Evolutionary conservation across 2,329 filamentous ascomycete genomes (phyloP), one percentile per base, ranked within the genome.

Genomic region (Cryphonectria nitschkei): DNA sequence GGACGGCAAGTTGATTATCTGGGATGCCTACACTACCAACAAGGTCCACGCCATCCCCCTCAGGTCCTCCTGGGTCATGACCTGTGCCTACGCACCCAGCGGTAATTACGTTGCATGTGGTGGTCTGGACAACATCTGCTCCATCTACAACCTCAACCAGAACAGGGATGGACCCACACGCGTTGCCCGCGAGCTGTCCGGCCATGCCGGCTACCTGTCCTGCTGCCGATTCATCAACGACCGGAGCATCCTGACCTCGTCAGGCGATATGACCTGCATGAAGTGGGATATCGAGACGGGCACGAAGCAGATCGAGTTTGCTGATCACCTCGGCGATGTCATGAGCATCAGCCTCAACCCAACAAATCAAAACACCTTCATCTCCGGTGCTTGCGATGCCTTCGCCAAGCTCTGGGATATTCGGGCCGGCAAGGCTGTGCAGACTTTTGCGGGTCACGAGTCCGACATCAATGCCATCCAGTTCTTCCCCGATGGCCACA

Each of bases 291-390:
- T 99, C 75, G 96, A 99, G 84, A 97, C 95, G 0, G 96, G 96
- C 70, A 94, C 95, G 75, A 98, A 98, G 85, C 93, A 97, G 58
- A 97, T 95, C 79, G 96, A 99, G 81, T 99, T 98, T 76, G 96
- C 96, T 79, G 96, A 99, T 83, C 96, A 99, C 81, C 88, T 99
- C 14, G 96, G 96, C 80, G 96, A 99, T 79, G 96, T 99, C 76
- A 99, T 99, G 96, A 98, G 95, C 86, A 94, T 98, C 84, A 98
- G 95, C 88, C 93, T 99, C 82, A 98, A 99, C 85, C 96, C 96
- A 1, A 97, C 97, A 74, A 98, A 98, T 85, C 95, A 97, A 83
- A 98, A 98, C 84, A 96, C 97, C 74, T 99, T 99, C 81, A 96
- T 98, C 74, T 98, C 96, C n/a, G 96, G 96, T 81, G 96, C 96